A percentile compares a stretch with the other conserved stretches of the same genome.
phyloP scores from a whole-genome alignment of 2,329 filamentous ascomycete species.

The Fusarium nisikadoi region DNA sequence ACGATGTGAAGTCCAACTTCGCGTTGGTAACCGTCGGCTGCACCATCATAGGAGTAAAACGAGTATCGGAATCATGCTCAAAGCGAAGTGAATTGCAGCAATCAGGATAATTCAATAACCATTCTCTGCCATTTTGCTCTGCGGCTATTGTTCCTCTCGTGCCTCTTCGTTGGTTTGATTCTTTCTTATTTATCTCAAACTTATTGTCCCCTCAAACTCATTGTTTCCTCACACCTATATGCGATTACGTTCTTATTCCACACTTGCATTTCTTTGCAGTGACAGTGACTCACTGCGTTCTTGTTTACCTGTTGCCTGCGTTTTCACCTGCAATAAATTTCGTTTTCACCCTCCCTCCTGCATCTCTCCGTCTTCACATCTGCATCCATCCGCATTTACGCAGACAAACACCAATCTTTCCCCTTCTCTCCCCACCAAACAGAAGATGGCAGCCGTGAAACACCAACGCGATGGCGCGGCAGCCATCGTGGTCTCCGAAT shows the following conservation, averaged over 20 bases:
- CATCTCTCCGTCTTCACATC: neutral
- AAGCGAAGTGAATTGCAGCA: neutral
- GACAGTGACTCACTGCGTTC: neutral
- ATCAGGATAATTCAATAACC: neutral
- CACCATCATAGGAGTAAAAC: neutral
- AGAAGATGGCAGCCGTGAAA: neutral
- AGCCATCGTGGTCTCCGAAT: neutral
- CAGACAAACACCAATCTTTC: neutral
- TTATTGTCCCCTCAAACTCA: neutral
- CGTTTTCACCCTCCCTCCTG: neutral
- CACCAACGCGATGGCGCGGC: neutral
- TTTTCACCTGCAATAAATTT: neutral
- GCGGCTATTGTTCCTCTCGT: neutral
- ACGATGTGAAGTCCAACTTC: neutral
- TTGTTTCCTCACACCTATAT: neutral
- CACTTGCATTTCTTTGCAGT: neutral
- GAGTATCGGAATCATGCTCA: neutral
- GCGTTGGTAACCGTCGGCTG: no score
- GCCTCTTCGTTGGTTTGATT: neutral
- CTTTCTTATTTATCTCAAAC: neutral
- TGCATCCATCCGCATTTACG: neutral
- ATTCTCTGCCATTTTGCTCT: neutral
- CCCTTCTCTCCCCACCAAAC: neutral
- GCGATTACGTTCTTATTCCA: neutral
- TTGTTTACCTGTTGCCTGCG: neutral